Evolutionary conservation across 2,329 filamentous ascomycete genomes (phyloP), one percentile per base, ranked within the genome.

Genomic region (Microsporum ferrugineum): DNA sequence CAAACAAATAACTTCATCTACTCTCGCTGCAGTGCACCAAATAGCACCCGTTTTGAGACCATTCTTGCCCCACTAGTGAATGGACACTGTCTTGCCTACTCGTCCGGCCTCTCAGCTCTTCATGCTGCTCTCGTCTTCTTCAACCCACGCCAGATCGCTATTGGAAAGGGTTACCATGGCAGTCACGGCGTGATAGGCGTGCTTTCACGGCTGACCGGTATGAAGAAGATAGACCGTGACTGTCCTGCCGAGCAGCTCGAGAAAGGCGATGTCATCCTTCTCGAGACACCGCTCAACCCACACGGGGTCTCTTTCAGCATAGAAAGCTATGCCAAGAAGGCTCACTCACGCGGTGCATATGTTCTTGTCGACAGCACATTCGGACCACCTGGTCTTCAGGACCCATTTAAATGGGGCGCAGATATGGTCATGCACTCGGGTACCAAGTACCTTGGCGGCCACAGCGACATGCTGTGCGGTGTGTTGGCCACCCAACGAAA

Each of bases 391-490:
- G 89, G 89, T 33, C 78, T 99, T 62, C 87, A 90, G 71, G 88
- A 96, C 68, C 91, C 94, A 0, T 94, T 97, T 68, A 71, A 73
- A 33, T 87, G 82, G 72, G 92, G 90, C 55, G 90, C 88, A 33
- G 92, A 97, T 74, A 75, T 91, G 0, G 83, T 96, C 38, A 88
- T 97, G 89, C 94, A 99, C 75, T 88, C 83, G 58, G 94, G 91
- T 2, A 96, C 91, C 17, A 99, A 97, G 79, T 99, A 97, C 75
- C 84, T 99, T 66, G 94, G 94, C 23, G 94, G 94, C 0, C 94
- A 99, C 76, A 92, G 87, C 66, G 94, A 99, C 75, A 81, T 97
- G 81, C 83, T 97, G 4, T 95, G 89, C 70, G 94, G 94, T 27
- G 87, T 95, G 17, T 76, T 99, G 33, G 83, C 84, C 0, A 82